phyloP scores from a whole-genome alignment of 2,329 filamentous ascomycete species.

The Diaporthe citrichinensis region DNA sequence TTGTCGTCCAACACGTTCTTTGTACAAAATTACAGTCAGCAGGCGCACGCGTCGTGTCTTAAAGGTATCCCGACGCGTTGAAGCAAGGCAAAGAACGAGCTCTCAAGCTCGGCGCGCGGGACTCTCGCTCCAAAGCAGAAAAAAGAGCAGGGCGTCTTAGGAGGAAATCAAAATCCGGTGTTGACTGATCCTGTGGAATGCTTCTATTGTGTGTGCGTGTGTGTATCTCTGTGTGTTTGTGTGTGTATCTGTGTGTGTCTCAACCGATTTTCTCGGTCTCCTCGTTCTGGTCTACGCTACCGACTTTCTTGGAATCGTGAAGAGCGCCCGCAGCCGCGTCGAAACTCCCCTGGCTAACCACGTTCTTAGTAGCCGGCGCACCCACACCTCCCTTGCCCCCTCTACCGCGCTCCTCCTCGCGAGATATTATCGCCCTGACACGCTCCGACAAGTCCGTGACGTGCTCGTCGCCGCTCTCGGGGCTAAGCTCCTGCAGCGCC shows the following conservation, averaged over 20 bases:
- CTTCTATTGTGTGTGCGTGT: slow-evolving; percentile 24
- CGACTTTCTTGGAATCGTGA: slow-evolving; percentile 59
- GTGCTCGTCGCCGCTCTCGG: slow-evolving; percentile 86
- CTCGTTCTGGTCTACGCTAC: slow-evolving; percentile 71
- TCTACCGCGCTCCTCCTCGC: slow-evolving; percentile 46
- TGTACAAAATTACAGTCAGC: slow-evolving; percentile 38
- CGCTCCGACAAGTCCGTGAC: slow-evolving; percentile 84
- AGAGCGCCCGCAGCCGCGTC: slow-evolving; percentile 39
- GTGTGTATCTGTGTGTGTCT: not conserved
- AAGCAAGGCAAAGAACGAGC: slow-evolving; percentile 5
- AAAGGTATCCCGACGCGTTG: not conserved
- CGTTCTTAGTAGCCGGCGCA: slow-evolving; percentile 35
- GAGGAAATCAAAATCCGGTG: slow-evolving; percentile 37
- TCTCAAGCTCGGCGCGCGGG: slow-evolving; percentile 18
- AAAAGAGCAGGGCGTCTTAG: slow-evolving; percentile 25
- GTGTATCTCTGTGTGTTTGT: slow-evolving; percentile 16
- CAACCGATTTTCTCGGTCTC: slow-evolving; percentile 64
- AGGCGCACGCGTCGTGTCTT: slow-evolving; percentile 10
- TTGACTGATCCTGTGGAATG: slow-evolving; percentile 33
- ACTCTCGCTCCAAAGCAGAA: slow-evolving; percentile 11
- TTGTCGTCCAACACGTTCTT: slow-evolving; percentile 31
- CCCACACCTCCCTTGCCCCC: slow-evolving; percentile 41
- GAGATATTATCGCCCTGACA: slow-evolving; percentile 73
- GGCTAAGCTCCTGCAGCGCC: slow-evolving; percentile 79
- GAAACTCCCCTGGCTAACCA: not conserved